phyloP scores from a whole-genome alignment of 306 rosid genomes.

The Comarum palustre region DNA sequence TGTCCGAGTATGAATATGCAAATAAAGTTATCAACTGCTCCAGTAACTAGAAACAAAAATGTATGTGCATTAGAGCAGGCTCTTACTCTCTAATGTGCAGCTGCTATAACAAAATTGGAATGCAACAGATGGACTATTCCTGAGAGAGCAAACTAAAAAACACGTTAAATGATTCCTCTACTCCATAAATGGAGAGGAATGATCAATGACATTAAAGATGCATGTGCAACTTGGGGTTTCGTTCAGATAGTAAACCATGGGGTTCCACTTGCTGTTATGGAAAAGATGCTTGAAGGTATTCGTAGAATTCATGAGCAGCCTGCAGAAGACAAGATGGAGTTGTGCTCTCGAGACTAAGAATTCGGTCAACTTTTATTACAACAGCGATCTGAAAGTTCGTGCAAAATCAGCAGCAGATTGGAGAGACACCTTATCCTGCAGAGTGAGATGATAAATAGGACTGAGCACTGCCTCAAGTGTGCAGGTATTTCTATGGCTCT shows the following conservation, averaged over 20 bases:
- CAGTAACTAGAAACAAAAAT: not conserved
- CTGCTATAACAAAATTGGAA: no score
- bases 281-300: constrained; percentile 28
- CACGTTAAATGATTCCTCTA: no score
- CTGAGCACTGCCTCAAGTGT: constrained; percentile 42
- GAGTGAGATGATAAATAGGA: constrained; percentile 46
- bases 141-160: no score
- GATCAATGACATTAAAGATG: constrained; percentile 40
- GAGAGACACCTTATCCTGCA: constrained; percentile 64
- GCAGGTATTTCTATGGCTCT: constrained; percentile 48
- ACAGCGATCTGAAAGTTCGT: constrained; percentile 46
- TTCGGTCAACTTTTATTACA: constrained; percentile 44
- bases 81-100: no score
- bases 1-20: not conserved
- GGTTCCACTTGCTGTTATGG: constrained; percentile 40
- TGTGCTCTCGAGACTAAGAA: no score
- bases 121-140: no score
- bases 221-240: no score
- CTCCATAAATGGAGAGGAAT: not conserved
- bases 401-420: constrained; percentile 73
- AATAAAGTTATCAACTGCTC: not conserved
- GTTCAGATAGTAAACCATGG: constrained; percentile 74
- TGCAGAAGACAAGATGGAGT: constrained; percentile 52
- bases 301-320: constrained; percentile 55
- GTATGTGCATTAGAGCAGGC: no score